phyloP scores from a whole-genome alignment of 2,329 filamentous ascomycete genomes.

The Dactylellina drechsleri region DNA sequence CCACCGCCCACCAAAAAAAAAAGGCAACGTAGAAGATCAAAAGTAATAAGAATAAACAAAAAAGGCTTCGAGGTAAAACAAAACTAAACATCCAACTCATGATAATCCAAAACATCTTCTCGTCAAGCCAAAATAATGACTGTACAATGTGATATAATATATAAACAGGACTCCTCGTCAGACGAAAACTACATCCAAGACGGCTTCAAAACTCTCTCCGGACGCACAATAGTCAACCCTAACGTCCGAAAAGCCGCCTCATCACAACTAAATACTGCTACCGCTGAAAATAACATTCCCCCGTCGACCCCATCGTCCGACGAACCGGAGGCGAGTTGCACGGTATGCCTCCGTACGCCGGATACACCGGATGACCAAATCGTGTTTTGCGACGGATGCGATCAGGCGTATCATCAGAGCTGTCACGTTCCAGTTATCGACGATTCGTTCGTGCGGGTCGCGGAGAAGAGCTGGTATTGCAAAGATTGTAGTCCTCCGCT shows the following conservation, averaged over 20 bases:
- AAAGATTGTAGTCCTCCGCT: constrained; percentile 65
- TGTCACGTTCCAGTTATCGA: constrained; percentile 81
- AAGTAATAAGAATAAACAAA: constrained; percentile 11
- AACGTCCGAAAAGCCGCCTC: constrained; percentile 57
- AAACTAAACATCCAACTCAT: neutral
- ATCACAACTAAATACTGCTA: neutral
- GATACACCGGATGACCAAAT: constrained; percentile 80
- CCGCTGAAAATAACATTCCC: neutral
- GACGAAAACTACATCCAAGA: constrained; percentile 47
- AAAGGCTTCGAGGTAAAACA: constrained; percentile 21
- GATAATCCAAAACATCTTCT: too few relatives aligned
- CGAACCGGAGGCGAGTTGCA: constrained; percentile 58
- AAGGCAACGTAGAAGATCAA: constrained; percentile 33
- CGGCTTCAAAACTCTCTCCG: constrained; percentile 42
- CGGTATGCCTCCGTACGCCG: constrained; percentile 76
- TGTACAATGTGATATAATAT: neutral
- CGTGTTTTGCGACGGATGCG: constrained; percentile 86
- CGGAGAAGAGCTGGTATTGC: constrained; percentile 78
- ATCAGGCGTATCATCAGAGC: constrained; percentile 80
- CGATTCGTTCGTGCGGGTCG: constrained; percentile 74
- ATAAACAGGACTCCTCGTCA: constrained; percentile 31
- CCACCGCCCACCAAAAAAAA: constrained; percentile 16
- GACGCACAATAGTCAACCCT: constrained; percentile 33
- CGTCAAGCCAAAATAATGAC: too few relatives aligned
- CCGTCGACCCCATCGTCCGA: neutral